Percentiles rank a stretch among this genome's conserved stretches.
Conservation (phyloP, 345 rosid species). For the Nephelium lappaceum region DNA sequence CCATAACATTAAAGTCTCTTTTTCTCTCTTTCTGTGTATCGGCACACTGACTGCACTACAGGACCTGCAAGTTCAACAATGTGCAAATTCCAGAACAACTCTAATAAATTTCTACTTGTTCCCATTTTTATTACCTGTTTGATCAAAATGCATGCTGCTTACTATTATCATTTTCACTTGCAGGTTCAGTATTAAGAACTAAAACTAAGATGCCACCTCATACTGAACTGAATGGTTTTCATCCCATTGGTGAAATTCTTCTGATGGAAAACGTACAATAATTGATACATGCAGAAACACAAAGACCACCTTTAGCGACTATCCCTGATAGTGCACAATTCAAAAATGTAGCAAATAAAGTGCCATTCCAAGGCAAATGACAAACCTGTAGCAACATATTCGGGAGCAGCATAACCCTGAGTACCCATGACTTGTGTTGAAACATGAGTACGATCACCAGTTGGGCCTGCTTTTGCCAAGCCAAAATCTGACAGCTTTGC, state of each 20-base stretch:
- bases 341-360: background rate
- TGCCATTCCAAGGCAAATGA: background rate
- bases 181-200: background rate
- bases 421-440: slow-evolving; percentile 65
- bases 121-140: background rate
- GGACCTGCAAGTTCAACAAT: slow-evolving; percentile 1
- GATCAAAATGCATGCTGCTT: background rate
- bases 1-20: background rate
- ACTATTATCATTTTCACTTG: background rate
- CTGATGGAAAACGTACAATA: background rate
- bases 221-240: background rate
- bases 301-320: background rate
- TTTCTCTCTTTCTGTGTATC: background rate
- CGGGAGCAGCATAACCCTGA: slow-evolving; percentile 66
- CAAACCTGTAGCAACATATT: slow-evolving; percentile 61
- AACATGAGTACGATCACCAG: slow-evolving; percentile 54
- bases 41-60: background rate
- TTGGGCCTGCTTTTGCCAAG: slow-evolving; percentile 65
- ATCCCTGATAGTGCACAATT: background rate
- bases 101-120: background rate
- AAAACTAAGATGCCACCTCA: background rate
- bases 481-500: slow-evolving; percentile 74
- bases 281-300: background rate
- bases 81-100: background rate
- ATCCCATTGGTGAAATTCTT: background rate